Conservation (phyloP, 78 protist genomes). For the Goniomonas avonlea region DNA sequence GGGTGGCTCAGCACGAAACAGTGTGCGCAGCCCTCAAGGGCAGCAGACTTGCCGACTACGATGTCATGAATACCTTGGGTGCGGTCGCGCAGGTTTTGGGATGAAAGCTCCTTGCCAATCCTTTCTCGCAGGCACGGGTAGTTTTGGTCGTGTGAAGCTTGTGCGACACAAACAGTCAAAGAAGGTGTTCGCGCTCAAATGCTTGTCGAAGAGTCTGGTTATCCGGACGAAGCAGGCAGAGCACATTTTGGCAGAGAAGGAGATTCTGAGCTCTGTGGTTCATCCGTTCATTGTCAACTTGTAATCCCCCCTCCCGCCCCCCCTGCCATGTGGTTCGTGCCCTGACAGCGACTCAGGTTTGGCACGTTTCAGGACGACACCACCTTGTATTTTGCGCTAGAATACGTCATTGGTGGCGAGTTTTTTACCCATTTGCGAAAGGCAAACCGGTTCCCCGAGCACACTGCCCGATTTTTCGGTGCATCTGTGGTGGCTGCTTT, state of each 20-base stretch:
- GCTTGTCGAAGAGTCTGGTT: slow-evolving; percentile 67
- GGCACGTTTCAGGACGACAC: slow-evolving; percentile 60
- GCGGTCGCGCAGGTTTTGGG: too few relatives aligned
- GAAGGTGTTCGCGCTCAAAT: slow-evolving; percentile 62
- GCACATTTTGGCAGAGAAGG: slow-evolving; percentile 69
- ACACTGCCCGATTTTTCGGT: slow-evolving; percentile 35
- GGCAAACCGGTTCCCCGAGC: slow-evolving; percentile 51
- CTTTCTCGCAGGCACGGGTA: slow-evolving; percentile 42
- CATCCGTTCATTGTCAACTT: slow-evolving; percentile 82
- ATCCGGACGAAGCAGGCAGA: slow-evolving; percentile 52
- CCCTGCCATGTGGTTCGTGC: neutral
- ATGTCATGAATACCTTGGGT: too few relatives aligned
- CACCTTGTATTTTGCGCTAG: slow-evolving; percentile 68
- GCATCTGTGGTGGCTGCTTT: slow-evolving; percentile 40
- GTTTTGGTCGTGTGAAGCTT: slow-evolving; percentile 48
- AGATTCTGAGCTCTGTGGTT: slow-evolving; percentile 42
- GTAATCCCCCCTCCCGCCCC: neutral
- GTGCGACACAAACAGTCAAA: slow-evolving; percentile 11
- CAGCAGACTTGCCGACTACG: too few relatives aligned
- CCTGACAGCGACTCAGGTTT: neutral
- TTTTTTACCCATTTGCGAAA: slow-evolving; percentile 61
- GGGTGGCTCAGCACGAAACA: too few relatives aligned
- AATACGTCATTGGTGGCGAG: slow-evolving; percentile 82
- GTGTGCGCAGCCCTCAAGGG: too few relatives aligned
- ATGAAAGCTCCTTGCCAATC: too few relatives aligned